phyloP scores from a whole-genome alignment of 352 stramenopile species.

The Phytophthora hibernalis region DNA sequence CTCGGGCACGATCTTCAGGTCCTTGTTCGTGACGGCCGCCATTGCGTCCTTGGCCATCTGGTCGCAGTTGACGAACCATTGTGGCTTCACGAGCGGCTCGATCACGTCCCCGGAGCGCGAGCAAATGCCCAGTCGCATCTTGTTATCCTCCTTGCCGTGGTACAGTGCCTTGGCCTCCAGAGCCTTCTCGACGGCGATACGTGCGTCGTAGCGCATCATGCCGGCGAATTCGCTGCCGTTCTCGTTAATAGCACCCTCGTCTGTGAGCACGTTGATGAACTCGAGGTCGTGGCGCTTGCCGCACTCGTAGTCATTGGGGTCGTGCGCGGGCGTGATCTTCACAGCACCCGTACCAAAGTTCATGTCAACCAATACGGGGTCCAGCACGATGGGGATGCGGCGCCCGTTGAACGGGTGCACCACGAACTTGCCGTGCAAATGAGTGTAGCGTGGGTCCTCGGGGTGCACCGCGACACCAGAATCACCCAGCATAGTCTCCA shows the following conservation, averaged over 20 bases:
- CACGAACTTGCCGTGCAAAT: slow-evolving; percentile 98
- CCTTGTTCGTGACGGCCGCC: slow-evolving; percentile 80
- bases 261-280: slow-evolving; percentile 98
- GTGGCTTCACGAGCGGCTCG: slow-evolving; percentile 99
- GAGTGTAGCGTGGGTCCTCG: slow-evolving; percentile 98
- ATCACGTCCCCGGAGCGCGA: slow-evolving; percentile 99
- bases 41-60: slow-evolving; percentile 89
- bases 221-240: slow-evolving; percentile 90
- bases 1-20: slow-evolving; percentile 84
- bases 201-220: slow-evolving; percentile 92
- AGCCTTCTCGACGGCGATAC: slow-evolving; percentile 89
- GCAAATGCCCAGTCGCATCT: slow-evolving; percentile 98
- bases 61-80: slow-evolving; percentile 96
- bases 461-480: slow-evolving; percentile 98
- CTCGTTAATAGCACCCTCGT: slow-evolving; percentile 97
- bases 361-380: slow-evolving; percentile 98
- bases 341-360: slow-evolving; percentile 97
- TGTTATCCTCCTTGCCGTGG: slow-evolving; percentile 97
- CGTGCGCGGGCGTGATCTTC: slow-evolving; percentile 99
- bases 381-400: slow-evolving; percentile 97
- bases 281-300: slow-evolving; percentile 97
- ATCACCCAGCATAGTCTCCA: slow-evolving; percentile 99
- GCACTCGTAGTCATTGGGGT: slow-evolving; percentile 99
- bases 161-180: slow-evolving; percentile 95
- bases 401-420: slow-evolving; percentile 98